Conservation (phyloP, 805 yeast species). For the Candida nemodendra region DNA sequence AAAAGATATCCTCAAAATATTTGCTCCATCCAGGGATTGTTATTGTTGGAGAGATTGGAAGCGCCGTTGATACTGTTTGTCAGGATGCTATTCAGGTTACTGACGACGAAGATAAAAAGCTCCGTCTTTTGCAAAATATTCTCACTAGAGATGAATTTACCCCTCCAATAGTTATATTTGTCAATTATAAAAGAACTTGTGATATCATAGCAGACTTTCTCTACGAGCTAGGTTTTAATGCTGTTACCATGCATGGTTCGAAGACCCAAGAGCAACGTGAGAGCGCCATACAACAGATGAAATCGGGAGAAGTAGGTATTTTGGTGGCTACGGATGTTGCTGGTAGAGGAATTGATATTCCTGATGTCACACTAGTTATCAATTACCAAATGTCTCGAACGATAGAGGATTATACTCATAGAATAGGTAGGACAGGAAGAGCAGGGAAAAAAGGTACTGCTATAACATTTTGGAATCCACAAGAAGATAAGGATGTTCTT, state of each 20-base stretch:
- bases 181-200: constrained; percentile 71
- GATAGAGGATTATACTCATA: constrained; percentile 83
- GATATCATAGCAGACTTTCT: constrained; percentile 62
- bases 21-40: constrained; percentile 60
- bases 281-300: constrained; percentile 60
- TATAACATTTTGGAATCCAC: constrained; percentile 62
- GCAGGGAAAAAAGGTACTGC: constrained; percentile 84
- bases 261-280: constrained; percentile 86
- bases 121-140: constrained; percentile 41
- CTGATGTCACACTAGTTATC: constrained; percentile 78
- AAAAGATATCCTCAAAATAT: constrained; percentile 62
- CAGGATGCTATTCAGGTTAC: constrained; percentile 62
- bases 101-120: constrained; percentile 44
- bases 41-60: constrained; percentile 65
- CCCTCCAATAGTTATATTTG: constrained; percentile 77
- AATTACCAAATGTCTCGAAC: constrained; percentile 80
- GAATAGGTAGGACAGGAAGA: constrained; percentile 96
- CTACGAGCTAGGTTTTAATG: constrained; percentile 41
- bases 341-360: constrained; percentile 93
- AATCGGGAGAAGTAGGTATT: constrained; percentile 53
- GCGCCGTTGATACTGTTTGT: constrained; percentile 63
- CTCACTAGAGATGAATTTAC: constrained; percentile 31
- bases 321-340: constrained; percentile 94
- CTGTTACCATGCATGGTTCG: constrained; percentile 79
- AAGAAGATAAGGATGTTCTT: constrained; percentile 51